phyloP scores from a whole-genome alignment of 371 early-diverging fungal species.

The Funneliformis caledonium region DNA sequence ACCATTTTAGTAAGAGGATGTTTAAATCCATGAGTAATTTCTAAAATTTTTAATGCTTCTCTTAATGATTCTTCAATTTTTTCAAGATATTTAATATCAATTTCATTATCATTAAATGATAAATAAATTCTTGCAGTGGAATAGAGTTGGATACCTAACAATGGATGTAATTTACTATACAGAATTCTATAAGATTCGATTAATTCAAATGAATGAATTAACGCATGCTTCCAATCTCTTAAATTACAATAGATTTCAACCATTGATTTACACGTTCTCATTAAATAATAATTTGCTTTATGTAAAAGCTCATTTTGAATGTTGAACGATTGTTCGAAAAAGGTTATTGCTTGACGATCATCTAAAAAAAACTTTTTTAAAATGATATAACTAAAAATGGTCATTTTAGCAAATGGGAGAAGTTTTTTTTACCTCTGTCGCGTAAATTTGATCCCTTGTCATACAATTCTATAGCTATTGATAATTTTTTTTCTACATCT shows the following conservation, averaged over 20 bases:
- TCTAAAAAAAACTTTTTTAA: neutral
- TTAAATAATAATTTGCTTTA: conserved; percentile 17
- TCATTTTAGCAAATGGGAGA: neutral
- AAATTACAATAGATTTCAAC: conserved; percentile 23
- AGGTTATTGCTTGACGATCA: neutral
- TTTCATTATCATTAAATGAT: neutral
- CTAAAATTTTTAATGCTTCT: conserved; percentile 29
- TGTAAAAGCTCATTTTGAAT: conserved; percentile 27
- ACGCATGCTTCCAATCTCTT: conserved; percentile 20
- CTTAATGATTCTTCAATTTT: conserved; percentile 2
- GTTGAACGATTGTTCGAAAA: conserved; percentile 18
- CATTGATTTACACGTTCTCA: conserved; percentile 28
- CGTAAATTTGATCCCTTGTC: conserved; percentile 18
- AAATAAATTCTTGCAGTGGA: conserved; percentile 31
- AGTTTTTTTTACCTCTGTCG: neutral
- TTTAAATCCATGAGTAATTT: conserved; percentile 28
- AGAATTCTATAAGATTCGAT: conserved; percentile 10
- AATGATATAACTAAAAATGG: neutral
- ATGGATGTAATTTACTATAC: conserved; percentile 30
- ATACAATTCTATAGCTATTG: conserved; percentile 3
- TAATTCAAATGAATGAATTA: conserved; percentile 19
- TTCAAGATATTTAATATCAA: neutral
- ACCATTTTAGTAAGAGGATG: conserved; percentile 30
- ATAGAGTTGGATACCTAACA: conserved; percentile 24
- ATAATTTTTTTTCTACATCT: conserved; percentile 9